Conservation (phyloP, 148 eudicot species). For the Chenopodium quinoa region DNA sequence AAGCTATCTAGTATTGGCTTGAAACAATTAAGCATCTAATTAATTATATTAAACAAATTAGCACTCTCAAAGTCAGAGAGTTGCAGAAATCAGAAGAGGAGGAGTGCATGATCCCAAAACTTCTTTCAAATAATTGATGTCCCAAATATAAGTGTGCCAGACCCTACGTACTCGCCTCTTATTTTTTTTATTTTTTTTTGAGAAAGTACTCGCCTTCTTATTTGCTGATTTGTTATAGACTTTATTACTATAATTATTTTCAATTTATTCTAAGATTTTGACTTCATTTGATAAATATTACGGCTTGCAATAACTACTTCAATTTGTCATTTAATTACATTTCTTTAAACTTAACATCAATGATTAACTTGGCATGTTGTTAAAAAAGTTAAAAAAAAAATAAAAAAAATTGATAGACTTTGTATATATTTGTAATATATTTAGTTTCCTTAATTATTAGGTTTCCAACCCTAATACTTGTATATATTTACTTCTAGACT, state of each 20-base stretch:
- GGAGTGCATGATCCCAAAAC: constrained; percentile 20
- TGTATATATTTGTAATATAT: too few relatives aligned
- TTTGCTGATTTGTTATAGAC: background rate
- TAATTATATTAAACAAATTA: background rate
- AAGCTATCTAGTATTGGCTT: constrained; percentile 9
- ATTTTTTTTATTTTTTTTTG: background rate
- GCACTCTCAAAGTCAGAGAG: constrained; percentile 10
- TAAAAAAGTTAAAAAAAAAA: too few relatives aligned
- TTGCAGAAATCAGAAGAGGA: background rate
- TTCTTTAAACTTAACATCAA: too few relatives aligned
- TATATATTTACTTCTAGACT: too few relatives aligned
- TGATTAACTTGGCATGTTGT: too few relatives aligned
- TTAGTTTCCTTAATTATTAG: too few relatives aligned
- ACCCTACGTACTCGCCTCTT: constrained; percentile 13
- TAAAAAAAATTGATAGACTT: too few relatives aligned
- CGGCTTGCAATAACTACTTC: too few relatives aligned
- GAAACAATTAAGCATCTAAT: background rate
- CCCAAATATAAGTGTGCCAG: background rate
- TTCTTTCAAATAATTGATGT: constrained; percentile 16
- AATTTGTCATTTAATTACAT: too few relatives aligned
- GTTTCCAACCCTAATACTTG: too few relatives aligned
- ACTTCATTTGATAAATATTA: background rate
- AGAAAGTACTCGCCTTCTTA: constrained; percentile 11
- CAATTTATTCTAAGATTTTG: background rate
- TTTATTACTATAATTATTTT: background rate